These are phyloP conservation scores for Trichosporon sp. DNA, from an alignment of 1,284 basidiomycete genomes.

Conservation along the genomic window DNA sequence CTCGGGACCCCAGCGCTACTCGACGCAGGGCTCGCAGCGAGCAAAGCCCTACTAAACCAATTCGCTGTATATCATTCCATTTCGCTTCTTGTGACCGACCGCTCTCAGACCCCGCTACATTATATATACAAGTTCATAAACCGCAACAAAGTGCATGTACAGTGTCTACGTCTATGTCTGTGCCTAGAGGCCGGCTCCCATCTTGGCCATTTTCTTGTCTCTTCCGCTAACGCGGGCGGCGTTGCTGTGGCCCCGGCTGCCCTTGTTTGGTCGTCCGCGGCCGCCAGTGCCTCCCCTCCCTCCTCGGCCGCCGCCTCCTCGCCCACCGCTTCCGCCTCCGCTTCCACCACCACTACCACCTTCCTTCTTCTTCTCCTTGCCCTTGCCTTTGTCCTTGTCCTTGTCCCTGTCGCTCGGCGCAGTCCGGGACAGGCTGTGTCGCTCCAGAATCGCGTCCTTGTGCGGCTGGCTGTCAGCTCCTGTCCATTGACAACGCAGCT, in stretches of 20 bases:
- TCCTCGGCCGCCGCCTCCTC: conserved; percentile 20
- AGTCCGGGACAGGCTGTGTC: conserved; percentile 27
- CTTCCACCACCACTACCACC: conserved; percentile 1
- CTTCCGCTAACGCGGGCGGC: conserved; percentile 46
- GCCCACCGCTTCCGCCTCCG: conserved; percentile 19
- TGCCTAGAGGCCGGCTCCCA: conserved; percentile 28
- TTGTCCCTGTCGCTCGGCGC: not conserved
- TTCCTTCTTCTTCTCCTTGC: conserved; percentile 2
- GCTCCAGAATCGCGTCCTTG: conserved; percentile 45
- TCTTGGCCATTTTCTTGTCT: conserved; percentile 46
- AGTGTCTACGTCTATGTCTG: not conserved
- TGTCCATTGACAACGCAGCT: not conserved
- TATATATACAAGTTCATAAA: not conserved
- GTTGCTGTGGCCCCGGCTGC: conserved; percentile 45
- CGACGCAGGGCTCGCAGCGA: conserved; percentile 43
- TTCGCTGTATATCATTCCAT: not conserved
- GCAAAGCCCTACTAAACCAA: conserved; percentile 44
- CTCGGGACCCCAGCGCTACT: conserved; percentile 63
- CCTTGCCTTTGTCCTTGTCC: conserved; percentile 12
- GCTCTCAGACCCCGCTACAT: not conserved
- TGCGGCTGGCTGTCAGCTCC: conserved; percentile 32
- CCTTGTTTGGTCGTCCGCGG: conserved; percentile 36
- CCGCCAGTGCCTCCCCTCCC: conserved; percentile 30
- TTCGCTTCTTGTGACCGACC: not conserved
- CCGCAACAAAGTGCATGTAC: conserved; percentile 1